Evolutionary conservation across 495 filamentous ascomycete genomes (phyloP), one percentile per base, ranked within the genome.

Genomic region (Usnea hakonensis): DNA sequence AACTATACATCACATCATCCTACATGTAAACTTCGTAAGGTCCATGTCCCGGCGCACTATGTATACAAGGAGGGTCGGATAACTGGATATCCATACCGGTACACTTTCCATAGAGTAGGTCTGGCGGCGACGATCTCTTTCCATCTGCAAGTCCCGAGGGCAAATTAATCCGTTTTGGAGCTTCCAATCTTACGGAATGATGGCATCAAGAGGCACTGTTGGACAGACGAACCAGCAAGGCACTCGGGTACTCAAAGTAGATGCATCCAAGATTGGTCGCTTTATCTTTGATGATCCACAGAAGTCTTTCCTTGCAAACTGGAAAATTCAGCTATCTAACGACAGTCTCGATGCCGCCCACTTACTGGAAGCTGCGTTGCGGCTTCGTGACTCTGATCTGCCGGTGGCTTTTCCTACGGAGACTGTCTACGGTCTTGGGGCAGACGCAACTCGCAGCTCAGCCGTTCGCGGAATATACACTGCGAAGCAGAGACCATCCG

Each of bases 391-490:
- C 35, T 83, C 82, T 62, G 78, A 88, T 71, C 77, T 82, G 32
- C 91, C 92, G 21, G 89, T 99, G 46, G 95, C 90, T 11, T 99
- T 99, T 71, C 95, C 94, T 7, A 99, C 95, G 0, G 94, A 99
- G 75, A 99, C 94, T 8, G 94, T 99, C 13, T 99, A 99, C 73
- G 94, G 94, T 3, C 80, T 99, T 17, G 94, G 91, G 55, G 94
- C 93, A 23, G 94, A 97, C 77, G 95, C 94, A 8, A 97, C 91
- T 35, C 82, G 88, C 69, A 87, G 81, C 65, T 77, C 74, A 41
- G 87, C 93, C n/a, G 93, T 97, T n/a, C 81, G 81, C 62, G 90
- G 89, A 8, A 99, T 99, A 67, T 99, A 91, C 74, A 77, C 80
- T 19, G 91, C 91, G 10, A 99, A 99, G 74, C 87, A 88, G 56